Evolutionary conservation across 1,284 basidiomycete species (phyloP), one percentile per base, ranked within the genome.

Genomic region (Tilletia caries): DNA sequence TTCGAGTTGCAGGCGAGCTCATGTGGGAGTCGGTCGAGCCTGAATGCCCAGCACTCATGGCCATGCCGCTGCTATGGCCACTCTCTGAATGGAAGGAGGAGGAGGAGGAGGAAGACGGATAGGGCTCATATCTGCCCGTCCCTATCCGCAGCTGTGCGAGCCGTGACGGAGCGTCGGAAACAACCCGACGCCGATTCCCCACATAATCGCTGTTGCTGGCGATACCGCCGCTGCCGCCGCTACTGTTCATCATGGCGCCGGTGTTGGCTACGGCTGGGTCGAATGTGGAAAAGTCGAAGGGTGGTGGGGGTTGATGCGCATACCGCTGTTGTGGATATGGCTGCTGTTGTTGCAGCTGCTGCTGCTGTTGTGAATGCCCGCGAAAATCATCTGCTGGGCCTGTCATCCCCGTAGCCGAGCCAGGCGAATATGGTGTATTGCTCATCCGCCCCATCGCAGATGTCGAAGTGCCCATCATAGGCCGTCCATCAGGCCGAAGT

Each of bases 331-430:
- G 43, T 20, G 43, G 43, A 44, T 44, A 52, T 52, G 13, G 43
- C 43, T 44, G 43, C 20, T 50, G 48, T 27, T 50, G 48, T 8
- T 50, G 48, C n/a, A 12, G 48, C 13, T 50, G 48, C 20, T 50
- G 48, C 8, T 50, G 48, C 48, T 50, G 48, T 27, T 50, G 48
- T 23, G 10, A 20, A 50, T 50, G 48, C 48, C 20, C 32, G n/a
- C 54, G 54, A 20, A 60, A 60, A 60, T 60, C 54, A 29, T 60
- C 54, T 18, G 29, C 54, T 29, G 54, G 54, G 8, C 23, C 54
- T 18, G 54, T 60, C 54, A 60, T 60, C 12, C 54, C 54, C 29
- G 54, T 60, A 8, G 54, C 54, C 27, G 54, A 60, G 8, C 10
- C 23, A 27, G 54, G 25, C 23, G 54, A 60, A 32, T 60, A 60